phyloP scores from a whole-genome alignment of 2,329 filamentous ascomycete genomes.

The Hymenoscyphus infarciens region DNA sequence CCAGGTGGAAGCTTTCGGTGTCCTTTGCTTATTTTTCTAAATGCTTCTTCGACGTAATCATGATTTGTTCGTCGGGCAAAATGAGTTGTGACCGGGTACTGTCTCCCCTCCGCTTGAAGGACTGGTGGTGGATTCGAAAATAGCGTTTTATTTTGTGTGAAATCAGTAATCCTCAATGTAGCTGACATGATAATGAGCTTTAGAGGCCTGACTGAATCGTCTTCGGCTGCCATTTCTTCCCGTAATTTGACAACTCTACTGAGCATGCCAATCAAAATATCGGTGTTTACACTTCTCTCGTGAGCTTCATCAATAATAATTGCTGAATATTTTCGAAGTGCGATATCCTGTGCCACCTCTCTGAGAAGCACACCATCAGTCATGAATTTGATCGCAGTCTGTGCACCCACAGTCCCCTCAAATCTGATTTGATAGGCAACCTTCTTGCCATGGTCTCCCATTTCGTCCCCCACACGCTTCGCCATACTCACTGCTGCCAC shows the following conservation, averaged over 20 bases:
- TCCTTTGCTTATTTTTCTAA: conserved; percentile 79
- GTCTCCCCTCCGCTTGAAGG: conserved; percentile 84
- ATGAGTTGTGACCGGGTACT: conserved; percentile 85
- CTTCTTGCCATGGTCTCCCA: conserved; percentile 70
- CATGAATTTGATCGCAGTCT: conserved; percentile 97
- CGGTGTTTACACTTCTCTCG: conserved; percentile 95
- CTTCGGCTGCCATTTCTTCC: conserved; percentile 68
- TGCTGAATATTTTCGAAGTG: conserved; percentile 83
- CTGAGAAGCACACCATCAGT: conserved; percentile 93
- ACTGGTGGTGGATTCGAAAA: conserved; percentile 79
- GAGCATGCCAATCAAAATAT: conserved; percentile 96
- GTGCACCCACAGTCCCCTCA: conserved; percentile 73
- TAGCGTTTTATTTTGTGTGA: conserved; percentile 76
- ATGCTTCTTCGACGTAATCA: conserved; percentile 89
- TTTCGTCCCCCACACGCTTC: conserved; percentile 80
- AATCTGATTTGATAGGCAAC: conserved; percentile 96
- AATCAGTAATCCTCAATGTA: conserved; percentile 84
- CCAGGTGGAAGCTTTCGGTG: conserved; percentile 88
- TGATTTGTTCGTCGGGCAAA: conserved; percentile 78
- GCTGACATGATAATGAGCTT: conserved; percentile 99
- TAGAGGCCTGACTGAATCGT: conserved; percentile 68
- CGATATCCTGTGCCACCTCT: conserved; percentile 86
- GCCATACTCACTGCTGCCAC: conserved; percentile 97
- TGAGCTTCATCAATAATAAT: conserved; percentile 97
- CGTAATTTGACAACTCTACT: conserved; percentile 87